Base-by-base conservation (phyloP, 371 early-diverging fungal genomes). In the Chytridiales sp. region DNA sequence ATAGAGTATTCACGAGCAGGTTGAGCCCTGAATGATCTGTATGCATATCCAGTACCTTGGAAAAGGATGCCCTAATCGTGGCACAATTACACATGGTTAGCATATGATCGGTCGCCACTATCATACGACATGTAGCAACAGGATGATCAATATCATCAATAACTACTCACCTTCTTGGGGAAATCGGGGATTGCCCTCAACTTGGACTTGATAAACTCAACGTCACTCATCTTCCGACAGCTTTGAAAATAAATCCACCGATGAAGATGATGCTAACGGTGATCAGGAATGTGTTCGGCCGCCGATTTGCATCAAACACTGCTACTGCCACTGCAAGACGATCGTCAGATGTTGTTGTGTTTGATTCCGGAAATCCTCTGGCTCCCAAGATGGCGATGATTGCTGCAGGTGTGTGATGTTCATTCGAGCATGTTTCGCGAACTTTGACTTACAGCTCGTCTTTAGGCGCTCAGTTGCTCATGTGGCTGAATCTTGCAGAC, bases 171-270 rank as follows among this genome's bases (percentile, higher is more conserved):
- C 86, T 89, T 75, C 75, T 88, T 81, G 49, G 94, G 94, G 69
- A 92, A 93, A 76, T 93, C 90, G 5, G 81, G 82, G 56, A 86
- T 85, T 31, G 84, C 84, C 42, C 83, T 76, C 42, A 92, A 56
- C 48, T 66, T 53, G 27, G 61, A 57, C 62, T 72, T 68, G 49
- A 78, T 64, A 38, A 48, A 49, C 41, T 49, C 59, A 35, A 78
- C 46, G 55, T 69, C 69, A 22, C 53, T 15, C 69, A 69, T 64
- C 17, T 15, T 49, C 29, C 11, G 21, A 38, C 17, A 17, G 11
- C 8, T 9, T 9, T 38, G 38, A 38, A 17, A 38, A 38, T 8
- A 9, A 17, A 38, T 38, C n/a, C n/a, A n/a, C n/a, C n/a, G 38
- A 9, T 38, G 8, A 8, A 38, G 38, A 38, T 38, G 38, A 17